A percentile compares a stretch with the other conserved stretches of the same genome.
phyloP scores from a whole-genome alignment of 371 early-diverging fungal species.

The Mycotypha africana region DNA sequence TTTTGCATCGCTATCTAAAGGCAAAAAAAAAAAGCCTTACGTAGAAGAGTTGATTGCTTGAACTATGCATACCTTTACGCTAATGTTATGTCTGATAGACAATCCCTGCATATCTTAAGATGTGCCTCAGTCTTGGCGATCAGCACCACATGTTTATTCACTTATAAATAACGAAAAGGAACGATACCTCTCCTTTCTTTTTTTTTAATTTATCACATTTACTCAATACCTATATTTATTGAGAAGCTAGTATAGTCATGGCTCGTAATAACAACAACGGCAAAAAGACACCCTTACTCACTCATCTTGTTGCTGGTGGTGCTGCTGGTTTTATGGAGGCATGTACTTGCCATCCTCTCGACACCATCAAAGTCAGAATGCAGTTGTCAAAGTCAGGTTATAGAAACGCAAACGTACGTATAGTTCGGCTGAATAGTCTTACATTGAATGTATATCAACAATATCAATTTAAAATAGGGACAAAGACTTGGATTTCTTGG shows the following conservation, averaged over 20 bases:
- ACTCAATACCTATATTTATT: too few relatives aligned
- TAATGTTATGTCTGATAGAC: too few relatives aligned
- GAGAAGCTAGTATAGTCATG: too few relatives aligned
- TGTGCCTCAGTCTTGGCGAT: too few relatives aligned
- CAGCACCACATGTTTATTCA: too few relatives aligned
- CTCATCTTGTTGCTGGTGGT: constrained; percentile 86
- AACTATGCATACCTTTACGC: too few relatives aligned
- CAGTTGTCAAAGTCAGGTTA: constrained; percentile 62
- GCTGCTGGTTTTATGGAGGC: constrained; percentile 94
- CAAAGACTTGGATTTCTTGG: constrained; percentile 67
- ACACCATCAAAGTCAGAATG: constrained; percentile 97
- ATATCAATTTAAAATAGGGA: constrained; percentile 31
- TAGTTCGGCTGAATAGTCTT: too few relatives aligned
- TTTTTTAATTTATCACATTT: not conserved
- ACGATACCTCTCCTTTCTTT: not conserved
- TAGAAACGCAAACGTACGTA: constrained; percentile 36
- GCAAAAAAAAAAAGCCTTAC: too few relatives aligned
- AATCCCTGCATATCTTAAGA: too few relatives aligned
- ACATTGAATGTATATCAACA: not conserved
- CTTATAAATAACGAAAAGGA: too few relatives aligned
- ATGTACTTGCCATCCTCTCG: constrained; percentile 94
- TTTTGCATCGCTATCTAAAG: too few relatives aligned
- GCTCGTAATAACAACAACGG: constrained; percentile 29
- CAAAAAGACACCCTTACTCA: constrained; percentile 45
- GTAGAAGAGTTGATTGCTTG: too few relatives aligned